A percentile compares a stretch with the other conserved stretches of the same genome.
Evolutionary conservation across 148 eudicot genomes (phyloP).

Genomic region (Suaeda aralocaspica): DNA sequence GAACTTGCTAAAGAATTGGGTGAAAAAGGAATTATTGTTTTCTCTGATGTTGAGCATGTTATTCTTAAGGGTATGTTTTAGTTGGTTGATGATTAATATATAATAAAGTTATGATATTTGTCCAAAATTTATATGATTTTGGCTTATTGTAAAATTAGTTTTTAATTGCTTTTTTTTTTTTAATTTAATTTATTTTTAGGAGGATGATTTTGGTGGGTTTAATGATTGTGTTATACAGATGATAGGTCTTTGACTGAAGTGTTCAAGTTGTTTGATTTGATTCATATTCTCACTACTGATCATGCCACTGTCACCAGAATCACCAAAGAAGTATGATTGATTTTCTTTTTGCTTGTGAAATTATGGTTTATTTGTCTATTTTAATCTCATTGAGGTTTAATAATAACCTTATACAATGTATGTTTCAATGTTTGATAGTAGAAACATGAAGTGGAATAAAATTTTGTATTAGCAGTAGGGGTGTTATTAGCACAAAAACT

Average conservation of each 20-base stretch:
- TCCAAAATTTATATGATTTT: no score
- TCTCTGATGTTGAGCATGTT: constrained; percentile 79
- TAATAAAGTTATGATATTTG: no score
- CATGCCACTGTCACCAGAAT: constrained; percentile 72
- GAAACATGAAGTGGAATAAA: neutral
- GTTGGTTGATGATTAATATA: no score
- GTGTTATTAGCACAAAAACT: no score
- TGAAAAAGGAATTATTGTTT: constrained; percentile 63
- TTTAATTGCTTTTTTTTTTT: neutral
- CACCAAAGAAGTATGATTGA: constrained; percentile 70
- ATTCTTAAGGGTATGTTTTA: constrained; percentile 68
- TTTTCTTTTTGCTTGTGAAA: constrained; percentile 4
- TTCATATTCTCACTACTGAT: constrained; percentile 82
- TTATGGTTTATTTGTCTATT: neutral
- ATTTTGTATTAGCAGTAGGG: neutral
- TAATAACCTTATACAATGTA: neutral
- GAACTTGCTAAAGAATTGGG: constrained; percentile 84
- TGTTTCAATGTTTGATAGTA: neutral
- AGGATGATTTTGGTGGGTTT: neutral
- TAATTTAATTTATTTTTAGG: no score
- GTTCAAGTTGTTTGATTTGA: constrained; percentile 92
- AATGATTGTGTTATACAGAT: constrained; percentile 36
- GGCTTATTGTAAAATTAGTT: neutral
- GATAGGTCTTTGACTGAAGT: constrained; percentile 81
- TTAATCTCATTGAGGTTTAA: constrained; percentile 3